A percentile compares a stretch with the other conserved stretches of the same genome.
Conservation (phyloP, 192 early-diverging fungal genomes). For the Oehlia diaphana region DNA sequence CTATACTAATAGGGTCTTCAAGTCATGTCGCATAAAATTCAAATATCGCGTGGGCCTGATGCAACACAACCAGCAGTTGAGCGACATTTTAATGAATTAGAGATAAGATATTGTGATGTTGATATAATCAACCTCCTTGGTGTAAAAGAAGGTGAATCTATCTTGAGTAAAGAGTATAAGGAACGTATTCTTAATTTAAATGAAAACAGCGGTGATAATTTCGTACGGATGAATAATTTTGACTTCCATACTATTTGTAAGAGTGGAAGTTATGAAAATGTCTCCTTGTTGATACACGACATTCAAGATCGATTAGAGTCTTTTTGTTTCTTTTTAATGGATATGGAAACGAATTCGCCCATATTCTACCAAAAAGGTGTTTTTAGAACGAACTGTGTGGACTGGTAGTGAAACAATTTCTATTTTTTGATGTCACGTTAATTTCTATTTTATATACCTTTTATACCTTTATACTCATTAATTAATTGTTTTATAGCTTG, state of each 20-base stretch:
- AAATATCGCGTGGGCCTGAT: constrained; percentile 76
- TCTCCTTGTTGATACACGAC: constrained; percentile 56
- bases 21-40: constrained; percentile 79
- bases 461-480: neutral
- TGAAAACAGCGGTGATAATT: constrained; percentile 30
- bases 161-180: constrained; percentile 69
- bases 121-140: constrained; percentile 80
- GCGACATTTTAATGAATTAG: constrained; percentile 72
- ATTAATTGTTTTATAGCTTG: constrained; percentile 10
- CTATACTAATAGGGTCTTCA: constrained; percentile 64
- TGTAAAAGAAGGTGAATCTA: constrained; percentile 68
- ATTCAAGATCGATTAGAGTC: constrained; percentile 54
- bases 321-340: constrained; percentile 71
- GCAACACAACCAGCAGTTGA: constrained; percentile 83
- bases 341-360: constrained; percentile 55
- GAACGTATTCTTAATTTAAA: constrained; percentile 47
- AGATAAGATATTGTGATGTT: constrained; percentile 71
- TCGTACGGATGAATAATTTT: constrained; percentile 66
- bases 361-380: constrained; percentile 77
- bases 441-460: neutral
- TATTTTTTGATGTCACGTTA: neutral
- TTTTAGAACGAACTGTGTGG: constrained; percentile 92
- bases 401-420: constrained; percentile 45
- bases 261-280: constrained; percentile 75
- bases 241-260: constrained; percentile 84